These are phyloP conservation scores for Wickerhamomyces tratensis DNA, from an alignment of 805 yeast genomes.

Conservation along the genomic window DNA sequence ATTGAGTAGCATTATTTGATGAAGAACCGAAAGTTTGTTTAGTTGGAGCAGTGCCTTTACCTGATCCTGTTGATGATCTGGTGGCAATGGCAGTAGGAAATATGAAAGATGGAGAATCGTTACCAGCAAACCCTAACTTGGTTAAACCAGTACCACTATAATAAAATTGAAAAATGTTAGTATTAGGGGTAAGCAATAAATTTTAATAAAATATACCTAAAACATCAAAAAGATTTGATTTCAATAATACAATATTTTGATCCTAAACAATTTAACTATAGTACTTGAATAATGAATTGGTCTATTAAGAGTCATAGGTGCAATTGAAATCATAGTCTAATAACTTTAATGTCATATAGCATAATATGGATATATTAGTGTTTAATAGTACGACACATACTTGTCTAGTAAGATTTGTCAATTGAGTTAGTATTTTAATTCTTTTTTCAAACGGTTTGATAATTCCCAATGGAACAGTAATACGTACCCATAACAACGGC, in stretches of 20 bases:
- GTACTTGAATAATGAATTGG: no score
- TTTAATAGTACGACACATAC: constrained; percentile 10
- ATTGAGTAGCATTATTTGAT: constrained; percentile 9
- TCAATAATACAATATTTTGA: no score
- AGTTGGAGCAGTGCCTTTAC: constrained; percentile 33
- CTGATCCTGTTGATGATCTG: constrained; percentile 33
- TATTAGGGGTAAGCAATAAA: background rate
- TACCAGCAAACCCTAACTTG: constrained; percentile 96
- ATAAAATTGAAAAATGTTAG: constrained; percentile 8
- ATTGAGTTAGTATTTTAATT: background rate
- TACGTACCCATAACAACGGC: constrained; percentile 93
- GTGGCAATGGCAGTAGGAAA: constrained; percentile 95
- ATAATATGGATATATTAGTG: no score
- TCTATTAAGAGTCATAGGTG: no score
- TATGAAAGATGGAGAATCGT: constrained; percentile 94
- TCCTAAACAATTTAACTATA: no score
- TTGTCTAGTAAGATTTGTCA: constrained; percentile 15
- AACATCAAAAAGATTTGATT: no score
- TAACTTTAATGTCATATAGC: no score
- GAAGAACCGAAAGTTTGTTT: constrained; percentile 33
- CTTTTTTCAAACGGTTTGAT: no score
- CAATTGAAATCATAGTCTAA: constrained; percentile 10
- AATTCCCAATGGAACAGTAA: constrained; percentile 6
- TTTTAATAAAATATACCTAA: constrained; percentile 10
- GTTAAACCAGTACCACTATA: constrained; percentile 95